A percentile compares a stretch with the other conserved stretches of the same genome.
These are phyloP conservation scores for Aspergillus tubingensis DNA, from an alignment of 2,329 filamentous ascomycete genomes.

Conservation along the genomic window DNA sequence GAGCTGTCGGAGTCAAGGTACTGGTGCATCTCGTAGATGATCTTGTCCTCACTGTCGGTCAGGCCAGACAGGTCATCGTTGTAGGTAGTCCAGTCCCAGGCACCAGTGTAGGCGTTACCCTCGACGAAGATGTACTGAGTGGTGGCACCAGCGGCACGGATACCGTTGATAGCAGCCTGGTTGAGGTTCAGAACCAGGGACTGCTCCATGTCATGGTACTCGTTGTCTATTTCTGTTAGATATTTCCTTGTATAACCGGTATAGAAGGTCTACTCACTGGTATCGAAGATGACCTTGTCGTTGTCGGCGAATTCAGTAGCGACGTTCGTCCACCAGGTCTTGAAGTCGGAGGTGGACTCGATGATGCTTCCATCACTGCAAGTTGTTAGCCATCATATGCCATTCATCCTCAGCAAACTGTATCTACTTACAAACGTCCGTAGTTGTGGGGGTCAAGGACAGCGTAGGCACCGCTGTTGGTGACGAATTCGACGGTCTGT, in stretches of 20 bases:
- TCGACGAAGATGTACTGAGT: slow-evolving; percentile 63
- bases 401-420: not conserved
- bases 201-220: slow-evolving; percentile 66
- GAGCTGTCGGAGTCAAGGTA: slow-evolving; percentile 54
- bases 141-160: slow-evolving; percentile 61
- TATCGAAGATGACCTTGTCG: slow-evolving; percentile 63
- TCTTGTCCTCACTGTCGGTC: slow-evolving; percentile 57
- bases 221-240: slow-evolving; percentile 53
- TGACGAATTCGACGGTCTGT: slow-evolving; percentile 41
- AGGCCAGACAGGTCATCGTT: slow-evolving; percentile 50
- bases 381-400: not conserved
- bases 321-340: slow-evolving; percentile 59
- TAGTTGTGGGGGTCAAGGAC: slow-evolving; percentile 65
- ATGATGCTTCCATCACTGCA: slow-evolving; percentile 30
- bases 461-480: slow-evolving; percentile 54
- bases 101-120: slow-evolving; percentile 52
- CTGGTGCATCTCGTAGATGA: slow-evolving; percentile 52
- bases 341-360: slow-evolving; percentile 53
- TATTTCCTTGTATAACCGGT: slow-evolving; percentile 31
- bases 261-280: slow-evolving; percentile 39
- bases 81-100: slow-evolving; percentile 52
- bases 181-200: slow-evolving; percentile 61
- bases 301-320: slow-evolving; percentile 58
- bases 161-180: slow-evolving; percentile 65
- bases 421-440: slow-evolving; percentile 41